Evolutionary conservation across 805 yeast species (phyloP).

Genomic region (Hagleromyces aurorensis): DNA sequence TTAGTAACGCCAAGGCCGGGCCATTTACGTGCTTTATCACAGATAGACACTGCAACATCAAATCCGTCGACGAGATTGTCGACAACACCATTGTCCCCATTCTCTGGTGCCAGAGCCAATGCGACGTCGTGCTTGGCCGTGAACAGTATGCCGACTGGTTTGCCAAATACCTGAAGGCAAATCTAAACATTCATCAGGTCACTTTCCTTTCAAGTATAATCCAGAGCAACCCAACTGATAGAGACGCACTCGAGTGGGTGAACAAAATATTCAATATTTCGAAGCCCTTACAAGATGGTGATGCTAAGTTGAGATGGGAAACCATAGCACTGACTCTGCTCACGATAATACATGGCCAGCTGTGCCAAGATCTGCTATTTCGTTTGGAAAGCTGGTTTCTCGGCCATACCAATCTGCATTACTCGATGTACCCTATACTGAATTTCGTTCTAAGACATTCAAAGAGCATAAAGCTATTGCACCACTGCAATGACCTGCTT

Average conservation of each 20-base stretch:
- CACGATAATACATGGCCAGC: constrained; percentile 12
- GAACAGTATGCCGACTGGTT: constrained; percentile 16
- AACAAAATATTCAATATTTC: no score
- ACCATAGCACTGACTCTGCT: constrained; percentile 10
- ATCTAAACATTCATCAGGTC: no score
- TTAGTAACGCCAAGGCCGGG: constrained; percentile 8
- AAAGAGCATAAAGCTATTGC: constrained; percentile 10
- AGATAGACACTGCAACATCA: constrained; percentile 1
- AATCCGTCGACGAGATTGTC: constrained; percentile 6
- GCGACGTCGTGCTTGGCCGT: constrained; percentile 12
- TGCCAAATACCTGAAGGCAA: constrained; percentile 9
- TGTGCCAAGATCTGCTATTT: constrained; percentile 6
- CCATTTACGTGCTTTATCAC: constrained; percentile 12
- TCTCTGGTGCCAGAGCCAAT: constrained; percentile 13
- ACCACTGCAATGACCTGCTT: constrained; percentile 19
- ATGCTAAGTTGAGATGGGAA: no score
- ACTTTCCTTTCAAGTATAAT: no score
- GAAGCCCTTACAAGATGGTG: no score
- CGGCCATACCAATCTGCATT: constrained; percentile 5
- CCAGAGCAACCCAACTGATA: no score
- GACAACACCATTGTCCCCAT: constrained; percentile 10
- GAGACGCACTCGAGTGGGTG: no score
- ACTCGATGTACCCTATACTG: constrained; percentile 16
- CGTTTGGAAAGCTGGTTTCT: constrained; percentile 16
- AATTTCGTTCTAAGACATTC: constrained; percentile 13